phyloP scores from a whole-genome alignment of 331 rosid species.

The Prunus yedoensis region DNA sequence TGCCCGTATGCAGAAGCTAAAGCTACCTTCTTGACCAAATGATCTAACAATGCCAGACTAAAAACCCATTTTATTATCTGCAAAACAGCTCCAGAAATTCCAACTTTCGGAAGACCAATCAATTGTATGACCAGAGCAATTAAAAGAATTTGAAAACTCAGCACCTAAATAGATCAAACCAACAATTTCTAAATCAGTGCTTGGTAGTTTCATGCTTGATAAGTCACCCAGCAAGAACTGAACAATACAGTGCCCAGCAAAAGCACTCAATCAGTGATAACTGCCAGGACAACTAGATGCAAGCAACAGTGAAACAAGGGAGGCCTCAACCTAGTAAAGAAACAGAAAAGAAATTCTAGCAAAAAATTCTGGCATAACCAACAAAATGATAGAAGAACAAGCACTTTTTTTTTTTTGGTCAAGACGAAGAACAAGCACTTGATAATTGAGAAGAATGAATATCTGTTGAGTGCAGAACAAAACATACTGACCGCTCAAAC shows the following conservation, averaged over 20 bases:
- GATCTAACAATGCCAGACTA: not conserved
- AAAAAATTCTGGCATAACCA: not conserved
- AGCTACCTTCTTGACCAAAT: not conserved
- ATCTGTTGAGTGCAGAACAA: slow-evolving; percentile 13
- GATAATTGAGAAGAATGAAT: slow-evolving; percentile 11
- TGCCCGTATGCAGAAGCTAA: not conserved
- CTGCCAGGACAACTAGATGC: not conserved
- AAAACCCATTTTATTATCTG: not conserved
- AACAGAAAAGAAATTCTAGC: not conserved
- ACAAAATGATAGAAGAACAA: not conserved
- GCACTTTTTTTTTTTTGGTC: too few species aligned
- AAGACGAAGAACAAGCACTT: not conserved
- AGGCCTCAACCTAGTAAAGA: not conserved
- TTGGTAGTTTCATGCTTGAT: not conserved
- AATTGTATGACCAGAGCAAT: not conserved
- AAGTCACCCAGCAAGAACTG: not conserved
- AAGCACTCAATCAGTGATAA: not conserved
- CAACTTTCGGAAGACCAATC: not conserved
- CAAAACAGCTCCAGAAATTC: not conserved
- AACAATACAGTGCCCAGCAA: not conserved
- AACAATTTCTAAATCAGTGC: not conserved
- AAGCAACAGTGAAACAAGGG: not conserved
- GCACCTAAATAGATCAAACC: not conserved
- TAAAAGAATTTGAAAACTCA: not conserved
- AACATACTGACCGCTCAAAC: slow-evolving; percentile 79